These are phyloP conservation scores for Coemansia biformis DNA, from an alignment of 192 early-diverging fungal genomes.

Conservation along the genomic window DNA sequence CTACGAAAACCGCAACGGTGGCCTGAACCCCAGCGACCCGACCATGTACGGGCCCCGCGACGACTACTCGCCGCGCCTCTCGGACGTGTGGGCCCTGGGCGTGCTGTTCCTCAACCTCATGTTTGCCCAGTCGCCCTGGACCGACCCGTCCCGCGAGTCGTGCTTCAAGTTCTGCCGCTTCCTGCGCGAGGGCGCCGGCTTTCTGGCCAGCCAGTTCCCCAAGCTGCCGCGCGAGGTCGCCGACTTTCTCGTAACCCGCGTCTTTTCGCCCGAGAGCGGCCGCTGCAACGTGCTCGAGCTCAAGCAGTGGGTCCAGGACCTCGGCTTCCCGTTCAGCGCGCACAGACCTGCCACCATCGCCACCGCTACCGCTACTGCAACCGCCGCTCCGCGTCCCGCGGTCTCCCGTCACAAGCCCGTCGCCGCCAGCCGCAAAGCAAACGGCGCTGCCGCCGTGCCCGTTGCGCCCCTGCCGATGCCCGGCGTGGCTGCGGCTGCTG, in stretches of 20 bases:
- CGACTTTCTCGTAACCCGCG: conserved; percentile 56
- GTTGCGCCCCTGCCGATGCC: neutral
- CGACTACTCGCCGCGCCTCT: conserved; percentile 57
- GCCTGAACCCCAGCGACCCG: conserved; percentile 44
- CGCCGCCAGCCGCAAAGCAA: conserved; percentile 8
- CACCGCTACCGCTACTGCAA: neutral
- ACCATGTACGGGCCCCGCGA: conserved; percentile 49
- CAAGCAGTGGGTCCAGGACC: conserved; percentile 49
- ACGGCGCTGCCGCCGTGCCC: neutral
- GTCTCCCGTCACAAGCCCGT: conserved; percentile 23
- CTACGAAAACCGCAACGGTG: conserved; percentile 57
- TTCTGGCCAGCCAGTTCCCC: conserved; percentile 58
- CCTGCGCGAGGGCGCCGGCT: conserved; percentile 54
- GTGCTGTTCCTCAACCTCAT: conserved; percentile 68
- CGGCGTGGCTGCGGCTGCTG: neutral
- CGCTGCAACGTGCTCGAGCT: conserved; percentile 53
- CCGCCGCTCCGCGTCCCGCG: conserved; percentile 5
- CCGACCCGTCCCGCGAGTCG: conserved; percentile 55
- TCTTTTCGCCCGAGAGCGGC: conserved; percentile 56
- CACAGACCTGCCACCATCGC: conserved; percentile 1
- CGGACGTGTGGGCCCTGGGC: conserved; percentile 70
- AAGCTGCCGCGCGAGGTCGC: conserved; percentile 55
- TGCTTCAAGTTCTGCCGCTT: conserved; percentile 61
- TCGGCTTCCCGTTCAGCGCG: conserved; percentile 39
- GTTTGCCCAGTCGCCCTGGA: conserved; percentile 70